Evolutionary conservation across 805 yeast species (phyloP).

Genomic region (Jamesozyma lodderae): DNA sequence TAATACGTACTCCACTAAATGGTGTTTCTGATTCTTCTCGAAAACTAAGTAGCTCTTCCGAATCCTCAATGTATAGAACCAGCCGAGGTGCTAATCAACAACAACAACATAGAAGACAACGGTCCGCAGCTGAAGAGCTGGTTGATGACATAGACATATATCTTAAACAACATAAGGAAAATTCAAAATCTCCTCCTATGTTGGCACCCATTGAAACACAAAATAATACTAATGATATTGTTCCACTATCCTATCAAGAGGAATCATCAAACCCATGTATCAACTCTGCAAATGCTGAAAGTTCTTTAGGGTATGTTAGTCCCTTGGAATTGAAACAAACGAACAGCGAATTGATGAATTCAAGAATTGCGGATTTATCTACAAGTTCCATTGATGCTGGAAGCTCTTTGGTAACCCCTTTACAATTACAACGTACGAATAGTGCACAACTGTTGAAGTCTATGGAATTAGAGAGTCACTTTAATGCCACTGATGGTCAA

Average conservation of each 20-base stretch:
- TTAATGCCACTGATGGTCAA: neutral
- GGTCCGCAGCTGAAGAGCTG: constrained; percentile 28
- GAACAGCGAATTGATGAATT: too few relatives aligned
- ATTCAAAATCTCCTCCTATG: constrained; percentile 1
- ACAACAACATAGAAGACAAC: constrained; percentile 20
- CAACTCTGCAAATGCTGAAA: too few relatives aligned
- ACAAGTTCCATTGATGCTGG: neutral
- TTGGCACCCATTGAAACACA: too few relatives aligned
- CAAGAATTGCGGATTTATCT: neutral
- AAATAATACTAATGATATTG: too few relatives aligned
- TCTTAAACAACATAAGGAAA: constrained; percentile 13
- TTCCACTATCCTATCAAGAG: too few relatives aligned
- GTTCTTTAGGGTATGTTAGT: too few relatives aligned
- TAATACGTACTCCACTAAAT: too few relatives aligned
- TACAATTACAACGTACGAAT: neutral
- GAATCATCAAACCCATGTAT: too few relatives aligned
- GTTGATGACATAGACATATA: constrained; percentile 28
- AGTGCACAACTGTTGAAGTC: neutral
- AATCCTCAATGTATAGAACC: neutral
- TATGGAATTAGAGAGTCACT: neutral
- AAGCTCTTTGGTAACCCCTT: neutral
- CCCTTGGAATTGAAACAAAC: too few relatives aligned
- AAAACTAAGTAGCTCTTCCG: too few relatives aligned
- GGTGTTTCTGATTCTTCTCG: neutral
- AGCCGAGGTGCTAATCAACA: neutral